Base-by-base conservation (phyloP, 106 monocot genomes). In the Acorus gramineus region DNA sequence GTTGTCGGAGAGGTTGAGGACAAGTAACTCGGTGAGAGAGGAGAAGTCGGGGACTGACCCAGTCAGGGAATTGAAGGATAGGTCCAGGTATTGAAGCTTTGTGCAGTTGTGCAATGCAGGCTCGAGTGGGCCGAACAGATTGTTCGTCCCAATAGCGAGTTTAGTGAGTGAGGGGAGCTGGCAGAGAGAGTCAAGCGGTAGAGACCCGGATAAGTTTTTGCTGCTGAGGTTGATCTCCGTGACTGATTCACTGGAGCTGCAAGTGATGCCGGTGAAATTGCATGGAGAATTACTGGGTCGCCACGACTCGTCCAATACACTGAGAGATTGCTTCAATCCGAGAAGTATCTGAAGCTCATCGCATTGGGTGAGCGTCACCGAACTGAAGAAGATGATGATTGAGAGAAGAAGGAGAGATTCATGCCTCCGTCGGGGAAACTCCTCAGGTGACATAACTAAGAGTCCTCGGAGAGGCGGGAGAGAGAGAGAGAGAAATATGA, bases 1-100 rank as follows among this genome's bases (percentile, higher is more conserved):
- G 55, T 83, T 87, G 47, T 14, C 69, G 8, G 87, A 81, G 45
- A 87, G 69, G 59, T 87, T 84, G 4, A 87, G 66, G 3, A 65
- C 44, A 46, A 47, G 76, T 7, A 93, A 76, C 2, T 68, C 67
- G 14, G 2, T 3, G 5, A 93, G 83, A 42, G 65, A 68, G 49
- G 89, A 82, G 51, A 89, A 66, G 43, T 94, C 89, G 8, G 89
- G 94, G 14, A 94, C 66, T 9, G 7, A 47, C 5, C 81, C 84
- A 50, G 64, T 42, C 46, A 94, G 74, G 3, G 6, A 0, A 53
- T 94, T 94, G 65, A 55, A 74, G 11, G 86, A 65, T 62, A 94
- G 81, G 70, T 86, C 84, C 11, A 94, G 86, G 14, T 49, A 45
- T 4, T 42, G 53, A 54, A 94, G 89, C 3, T n/a, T 46, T 3